Evolutionary conservation across 805 yeast genomes (phyloP), one percentile per base, ranked within the genome.

Genomic region (Millerozyma miso): DNA sequence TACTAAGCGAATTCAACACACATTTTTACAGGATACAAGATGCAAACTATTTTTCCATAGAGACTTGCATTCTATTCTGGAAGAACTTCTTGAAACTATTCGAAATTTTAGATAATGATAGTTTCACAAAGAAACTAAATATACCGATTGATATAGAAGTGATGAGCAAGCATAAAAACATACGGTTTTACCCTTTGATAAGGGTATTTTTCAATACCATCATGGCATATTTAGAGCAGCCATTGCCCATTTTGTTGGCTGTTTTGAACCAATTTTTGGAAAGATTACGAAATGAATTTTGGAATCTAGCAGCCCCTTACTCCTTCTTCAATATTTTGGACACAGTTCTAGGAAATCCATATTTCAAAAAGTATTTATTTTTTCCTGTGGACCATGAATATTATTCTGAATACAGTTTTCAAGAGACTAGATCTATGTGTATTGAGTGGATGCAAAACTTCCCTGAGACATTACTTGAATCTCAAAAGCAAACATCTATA

Each of bases 311-410:
- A 3, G 63, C 74, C 1, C 87, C 86, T 0, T 74, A 67, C 46
- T 75, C 77, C 2, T 77, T 74, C 45, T 71, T 69, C 20, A 80
- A 79, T 45, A 65, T 82, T 35, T 58, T 85, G 40, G 89, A 83
- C 48, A 71, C 80, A 14, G 67, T 84, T 1, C 70, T 83, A 37
- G 74, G 75, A 15, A 81, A 76, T 50, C 80, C 82, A 1, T 61
- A 67, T 37, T 80, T 70, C 50, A 53, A 65, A 0, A 62, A 60
- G 14, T 63, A 59, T 40, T 54, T 82, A 20, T 48, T 48, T 4
- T 33, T 35, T 40, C 52, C 51, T 3, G 16, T 38, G 46, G 36
- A 47, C 58, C 13, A 60, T 41, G 15, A 40, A 6, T 15, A 8
- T 7, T 32, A 32, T 8, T 10, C 19, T n/a, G 19, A 37, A 4